Evolutionary conservation across 805 yeast species (phyloP).

Genomic region (Komagataella ulmi): DNA sequence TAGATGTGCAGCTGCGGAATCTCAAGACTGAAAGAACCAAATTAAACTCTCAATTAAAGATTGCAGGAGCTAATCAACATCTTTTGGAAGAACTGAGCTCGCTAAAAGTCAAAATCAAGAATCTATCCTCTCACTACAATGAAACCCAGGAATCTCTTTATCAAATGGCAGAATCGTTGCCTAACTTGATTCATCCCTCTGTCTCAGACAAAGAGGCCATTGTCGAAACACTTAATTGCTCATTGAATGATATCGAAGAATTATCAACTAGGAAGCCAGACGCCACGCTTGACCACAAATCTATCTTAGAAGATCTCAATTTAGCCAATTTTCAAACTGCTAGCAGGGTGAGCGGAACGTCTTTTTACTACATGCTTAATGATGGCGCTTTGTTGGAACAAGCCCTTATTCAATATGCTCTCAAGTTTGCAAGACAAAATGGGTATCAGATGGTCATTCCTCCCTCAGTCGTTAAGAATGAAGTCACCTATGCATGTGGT

Average conservation of each 20-base stretch:
- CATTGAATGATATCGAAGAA: neutral
- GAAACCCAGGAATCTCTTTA: constrained; percentile 22
- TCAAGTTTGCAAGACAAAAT: constrained; percentile 44
- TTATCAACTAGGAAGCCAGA: constrained; percentile 16
- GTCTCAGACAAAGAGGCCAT: constrained; percentile 31
- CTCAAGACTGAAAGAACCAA: constrained; percentile 11
- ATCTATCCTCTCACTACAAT: constrained; percentile 11
- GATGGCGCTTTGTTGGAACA: constrained; percentile 85
- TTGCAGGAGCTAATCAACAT: neutral
- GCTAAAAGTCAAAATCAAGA: constrained; percentile 17
- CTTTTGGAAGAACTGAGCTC: neutral
- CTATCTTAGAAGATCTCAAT: constrained; percentile 53
- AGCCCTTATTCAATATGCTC: constrained; percentile 73
- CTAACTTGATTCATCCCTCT: constrained; percentile 41
- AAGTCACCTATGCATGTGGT: constrained; percentile 80
- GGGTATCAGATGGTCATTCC: constrained; percentile 71
- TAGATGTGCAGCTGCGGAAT: constrained; percentile 6
- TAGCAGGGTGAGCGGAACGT: constrained; percentile 63
- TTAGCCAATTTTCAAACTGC: constrained; percentile 64
- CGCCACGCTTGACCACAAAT: constrained; percentile 41
- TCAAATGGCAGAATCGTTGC: constrained; percentile 35
- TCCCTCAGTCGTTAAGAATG: constrained; percentile 74
- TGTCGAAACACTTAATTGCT: constrained; percentile 34
- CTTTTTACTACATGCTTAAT: constrained; percentile 76
- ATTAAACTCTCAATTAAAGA: constrained; percentile 10